Evolutionary conservation across 306 rosid genomes (phyloP), one percentile per base, ranked within the genome.

Genomic region (Boehmeria nivea): DNA sequence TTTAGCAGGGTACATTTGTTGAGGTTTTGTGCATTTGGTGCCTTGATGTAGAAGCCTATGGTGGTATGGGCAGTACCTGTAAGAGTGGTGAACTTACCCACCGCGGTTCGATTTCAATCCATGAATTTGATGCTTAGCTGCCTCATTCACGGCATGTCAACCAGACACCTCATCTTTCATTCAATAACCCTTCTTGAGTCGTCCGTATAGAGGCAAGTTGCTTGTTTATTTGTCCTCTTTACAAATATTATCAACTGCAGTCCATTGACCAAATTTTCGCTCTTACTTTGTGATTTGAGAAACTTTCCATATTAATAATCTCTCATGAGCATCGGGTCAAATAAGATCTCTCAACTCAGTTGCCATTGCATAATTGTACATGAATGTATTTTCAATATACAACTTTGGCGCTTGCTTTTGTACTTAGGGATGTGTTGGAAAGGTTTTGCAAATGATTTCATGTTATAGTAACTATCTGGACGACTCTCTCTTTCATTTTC

Each of bases 171-270:
- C 83, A 25, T 60, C 75, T 86, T n/a, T 86, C 90, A 1, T 59
- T 89, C 68, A 9, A 72, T 25, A 81, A 73, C 83, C 81, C 83
- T 2, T 86, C 88, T 60, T 89, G 82, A 90, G 78, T 86, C 54
- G 88, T 89, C 80, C 82, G 69, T 23, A 77, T 94, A 0, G 90
- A 89, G 84, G 81, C 71, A 56, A 75, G 71, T 79, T 57, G n/a
- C n/a, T n/a, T n/a, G n/a, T n/a, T n/a, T n/a, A n/a, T n/a, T n/a
- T n/a, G n/a, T n/a, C n/a, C n/a, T n/a, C n/a, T n/a, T n/a, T n/a
- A n/a, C n/a, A n/a, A n/a, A n/a, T n/a, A n/a, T n/a, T n/a, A n/a
- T n/a, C n/a, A n/a, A n/a, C n/a, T n/a, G n/a, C n/a, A n/a, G n/a
- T n/a, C n/a, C n/a, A n/a, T 31, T 10, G 36, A 10, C 8, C n/a